A percentile compares a stretch with the other conserved stretches of the same genome.
Conservation (phyloP, 2,329 filamentous ascomycete genomes). For the Aureobasidium sp. region DNA sequence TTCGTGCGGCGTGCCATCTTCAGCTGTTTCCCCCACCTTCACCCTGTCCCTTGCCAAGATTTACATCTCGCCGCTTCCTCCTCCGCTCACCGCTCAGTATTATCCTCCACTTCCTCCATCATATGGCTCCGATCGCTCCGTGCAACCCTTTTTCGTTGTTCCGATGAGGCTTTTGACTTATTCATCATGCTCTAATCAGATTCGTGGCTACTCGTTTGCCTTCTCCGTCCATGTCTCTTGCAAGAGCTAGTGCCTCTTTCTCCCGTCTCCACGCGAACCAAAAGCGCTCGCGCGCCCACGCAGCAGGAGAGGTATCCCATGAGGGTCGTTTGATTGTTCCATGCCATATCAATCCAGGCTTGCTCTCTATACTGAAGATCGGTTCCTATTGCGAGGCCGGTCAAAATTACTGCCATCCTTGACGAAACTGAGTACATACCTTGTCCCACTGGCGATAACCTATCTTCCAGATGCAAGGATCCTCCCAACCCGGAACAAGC, state of each 20-base stretch:
- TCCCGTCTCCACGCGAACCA: too few species aligned
- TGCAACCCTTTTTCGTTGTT: too few species aligned
- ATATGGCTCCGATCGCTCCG: too few species aligned
- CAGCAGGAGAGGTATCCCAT: too few species aligned
- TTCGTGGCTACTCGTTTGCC: too few species aligned
- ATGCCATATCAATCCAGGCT: too few species aligned
- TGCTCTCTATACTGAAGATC: not conserved
- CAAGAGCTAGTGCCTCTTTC: not conserved
- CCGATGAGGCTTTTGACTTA: too few species aligned
- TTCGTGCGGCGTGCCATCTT: not conserved
- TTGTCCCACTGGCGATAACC: not conserved
- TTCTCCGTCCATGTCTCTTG: not conserved
- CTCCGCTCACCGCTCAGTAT: too few species aligned
- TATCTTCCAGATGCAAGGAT: not conserved
- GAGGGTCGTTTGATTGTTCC: too few species aligned
- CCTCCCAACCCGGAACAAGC: not conserved
- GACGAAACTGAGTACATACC: not conserved
- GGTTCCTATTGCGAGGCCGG: not conserved
- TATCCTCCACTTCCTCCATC: too few species aligned
- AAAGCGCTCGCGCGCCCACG: too few species aligned
- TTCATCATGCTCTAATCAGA: too few species aligned
- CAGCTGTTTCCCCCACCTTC: not conserved
- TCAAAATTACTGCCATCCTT: not conserved
- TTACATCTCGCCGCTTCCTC: not conserved
- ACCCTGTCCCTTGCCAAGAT: slow-evolving; percentile 3